Conservation (phyloP, 495 filamentous ascomycete species). For the Talaromyces liani region DNA sequence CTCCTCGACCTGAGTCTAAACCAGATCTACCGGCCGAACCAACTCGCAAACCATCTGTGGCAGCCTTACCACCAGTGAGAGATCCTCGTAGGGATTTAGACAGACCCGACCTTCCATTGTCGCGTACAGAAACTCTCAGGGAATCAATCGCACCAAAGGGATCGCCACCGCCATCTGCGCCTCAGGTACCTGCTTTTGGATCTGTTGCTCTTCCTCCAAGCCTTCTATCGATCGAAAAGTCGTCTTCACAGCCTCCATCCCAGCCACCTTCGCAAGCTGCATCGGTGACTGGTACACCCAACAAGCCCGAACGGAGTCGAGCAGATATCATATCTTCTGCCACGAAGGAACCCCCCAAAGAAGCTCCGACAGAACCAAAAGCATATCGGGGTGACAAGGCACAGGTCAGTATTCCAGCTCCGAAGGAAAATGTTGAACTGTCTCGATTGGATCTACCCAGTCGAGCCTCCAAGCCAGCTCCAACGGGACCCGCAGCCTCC, state of each 20-base stretch:
- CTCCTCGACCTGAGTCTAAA: conserved; percentile 9
- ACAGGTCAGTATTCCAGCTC: conserved; percentile 13
- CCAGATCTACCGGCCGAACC: conserved; percentile 28
- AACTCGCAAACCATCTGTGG: conserved; percentile 26
- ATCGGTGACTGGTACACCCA: background rate
- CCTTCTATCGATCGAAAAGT: conserved; percentile 22
- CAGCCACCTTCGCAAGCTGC: conserved; percentile 9
- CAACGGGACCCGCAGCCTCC: conserved; percentile 10
- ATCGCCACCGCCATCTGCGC: conserved; percentile 69
- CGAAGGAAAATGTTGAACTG: conserved; percentile 16
- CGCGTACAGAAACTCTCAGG: conserved; percentile 32
- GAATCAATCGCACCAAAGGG: conserved; percentile 27
- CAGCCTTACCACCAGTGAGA: conserved; percentile 15
- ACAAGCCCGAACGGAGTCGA: background rate
- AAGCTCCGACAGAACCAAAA: conserved; percentile 34
- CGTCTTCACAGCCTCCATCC: conserved; percentile 18
- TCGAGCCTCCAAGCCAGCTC: conserved; percentile 15
- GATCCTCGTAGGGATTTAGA: conserved; percentile 37
- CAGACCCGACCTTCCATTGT: conserved; percentile 26
- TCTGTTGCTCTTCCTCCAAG: conserved; percentile 37
- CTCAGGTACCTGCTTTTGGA: conserved; percentile 77
- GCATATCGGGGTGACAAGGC: conserved; percentile 24
- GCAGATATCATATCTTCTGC: background rate
- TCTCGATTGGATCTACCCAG: conserved; percentile 13
- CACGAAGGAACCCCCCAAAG: conserved; percentile 12